Percentiles rank a stretch among this genome's conserved stretches.
Evolutionary conservation across 2,329 filamentous ascomycete species (phyloP).

Genomic region (Orbilia blumenaviensis): DNA sequence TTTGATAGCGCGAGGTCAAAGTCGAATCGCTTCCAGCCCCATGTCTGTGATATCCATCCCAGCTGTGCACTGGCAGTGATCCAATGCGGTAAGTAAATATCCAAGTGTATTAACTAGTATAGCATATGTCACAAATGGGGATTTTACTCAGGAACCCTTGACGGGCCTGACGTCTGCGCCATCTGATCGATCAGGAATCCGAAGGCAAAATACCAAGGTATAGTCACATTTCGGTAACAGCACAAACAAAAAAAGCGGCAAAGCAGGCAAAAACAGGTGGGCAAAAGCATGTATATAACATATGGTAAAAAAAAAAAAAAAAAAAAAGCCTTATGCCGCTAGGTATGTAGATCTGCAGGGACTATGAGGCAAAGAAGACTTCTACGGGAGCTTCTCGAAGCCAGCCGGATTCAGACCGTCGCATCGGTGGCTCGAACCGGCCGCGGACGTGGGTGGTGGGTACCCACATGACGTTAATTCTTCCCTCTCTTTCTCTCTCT

Average conservation of each 20-base stretch:
- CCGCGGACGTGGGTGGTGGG: background rate
- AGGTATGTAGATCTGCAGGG: conserved; percentile 54
- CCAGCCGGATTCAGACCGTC: conserved; percentile 29
- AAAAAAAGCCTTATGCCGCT: conserved; percentile 31
- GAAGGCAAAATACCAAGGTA: too few relatives aligned
- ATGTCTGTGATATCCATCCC: background rate
- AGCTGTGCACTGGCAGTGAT: background rate
- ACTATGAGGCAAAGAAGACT: conserved; percentile 6
- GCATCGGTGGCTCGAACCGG: conserved; percentile 29
- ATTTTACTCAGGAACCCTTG: background rate
- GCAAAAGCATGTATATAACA: too few relatives aligned
- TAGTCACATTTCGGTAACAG: too few relatives aligned
- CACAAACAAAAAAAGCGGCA: background rate
- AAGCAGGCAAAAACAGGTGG: too few relatives aligned
- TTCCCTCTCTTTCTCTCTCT: too few relatives aligned
- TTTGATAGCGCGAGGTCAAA: background rate
- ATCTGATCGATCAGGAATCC: conserved; percentile 8
- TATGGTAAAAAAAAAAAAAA: too few relatives aligned
- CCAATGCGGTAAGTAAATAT: background rate
- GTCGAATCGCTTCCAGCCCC: background rate
- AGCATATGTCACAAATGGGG: background rate
- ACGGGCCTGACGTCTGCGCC: background rate
- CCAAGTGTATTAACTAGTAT: background rate
- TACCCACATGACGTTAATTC: conserved; percentile 7
- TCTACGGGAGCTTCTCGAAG: conserved; percentile 39